Percentiles rank a stretch among this genome's conserved stretches.
These are phyloP conservation scores for Candida boidinii DNA, from an alignment of 805 yeast genomes.

Conservation along the genomic window DNA sequence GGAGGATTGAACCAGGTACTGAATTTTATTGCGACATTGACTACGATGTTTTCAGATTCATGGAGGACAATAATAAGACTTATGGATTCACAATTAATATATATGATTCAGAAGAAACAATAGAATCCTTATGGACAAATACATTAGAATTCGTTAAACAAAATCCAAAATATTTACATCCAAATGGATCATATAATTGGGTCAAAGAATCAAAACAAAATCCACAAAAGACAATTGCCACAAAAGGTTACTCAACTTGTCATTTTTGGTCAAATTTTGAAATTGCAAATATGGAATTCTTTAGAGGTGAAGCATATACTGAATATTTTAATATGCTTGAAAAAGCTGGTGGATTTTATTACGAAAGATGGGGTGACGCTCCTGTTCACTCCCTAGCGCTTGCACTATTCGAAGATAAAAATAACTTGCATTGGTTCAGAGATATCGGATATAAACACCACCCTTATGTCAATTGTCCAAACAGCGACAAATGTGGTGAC, in stretches of 20 bases:
- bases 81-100: constrained; percentile 68
- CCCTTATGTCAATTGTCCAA: constrained; percentile 76
- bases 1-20: constrained; percentile 78
- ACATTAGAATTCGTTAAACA: constrained; percentile 50
- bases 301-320: constrained; percentile 57
- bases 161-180: constrained; percentile 49
- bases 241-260: constrained; percentile 48
- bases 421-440: constrained; percentile 75
- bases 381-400: constrained; percentile 80
- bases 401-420: constrained; percentile 60
- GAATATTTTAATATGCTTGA: constrained; percentile 60
- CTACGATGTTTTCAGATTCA: constrained; percentile 70
- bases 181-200: constrained; percentile 47
- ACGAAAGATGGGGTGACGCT: constrained; percentile 93
- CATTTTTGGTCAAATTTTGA: constrained; percentile 92
- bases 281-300: constrained; percentile 77
- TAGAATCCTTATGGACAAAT: constrained; percentile 59
- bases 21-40: constrained; percentile 59
- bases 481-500: constrained; percentile 41
- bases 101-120: constrained; percentile 62
- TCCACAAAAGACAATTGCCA: constrained; percentile 31
- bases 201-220: constrained; percentile 41
- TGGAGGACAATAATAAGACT: constrained; percentile 56
- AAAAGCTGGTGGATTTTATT: constrained; percentile 69
- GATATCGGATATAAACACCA: constrained; percentile 72